A percentile compares a stretch with the other conserved stretches of the same genome.
phyloP scores from a whole-genome alignment of 495 filamentous ascomycete genomes.

The Aspergillus kassunensis region DNA sequence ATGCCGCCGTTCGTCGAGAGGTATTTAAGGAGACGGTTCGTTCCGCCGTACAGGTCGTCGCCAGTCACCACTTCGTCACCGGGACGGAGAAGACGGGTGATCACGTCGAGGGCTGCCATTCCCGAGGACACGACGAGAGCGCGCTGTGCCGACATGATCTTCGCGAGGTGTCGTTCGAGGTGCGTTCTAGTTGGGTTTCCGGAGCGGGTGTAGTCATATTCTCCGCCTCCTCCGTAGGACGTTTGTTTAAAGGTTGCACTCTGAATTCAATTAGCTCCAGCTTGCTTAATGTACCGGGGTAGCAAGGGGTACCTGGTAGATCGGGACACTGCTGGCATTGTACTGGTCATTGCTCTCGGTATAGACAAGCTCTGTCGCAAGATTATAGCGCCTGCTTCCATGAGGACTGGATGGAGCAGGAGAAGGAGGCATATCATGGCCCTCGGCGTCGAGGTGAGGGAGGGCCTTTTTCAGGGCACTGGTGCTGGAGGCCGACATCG shows the following conservation, averaged over 20 bases:
- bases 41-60: constrained; percentile 95
- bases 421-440: constrained; percentile 88
- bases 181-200: constrained; percentile 96
- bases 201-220: constrained; percentile 97
- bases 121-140: constrained; percentile 90
- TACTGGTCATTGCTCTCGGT: constrained; percentile 95
- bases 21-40: constrained; percentile 90
- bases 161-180: constrained; percentile 92
- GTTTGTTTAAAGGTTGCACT: constrained; percentile 97
- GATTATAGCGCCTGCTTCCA: constrained; percentile 78
- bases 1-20: constrained; percentile 82
- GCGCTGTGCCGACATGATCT: constrained; percentile 94
- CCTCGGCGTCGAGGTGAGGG: constrained; percentile 73
- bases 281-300: background rate
- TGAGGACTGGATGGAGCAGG: constrained; percentile 90
- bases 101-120: constrained; percentile 96
- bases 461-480: constrained; percentile 62
- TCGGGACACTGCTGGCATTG: constrained; percentile 88
- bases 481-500: constrained; percentile 43
- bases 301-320: constrained; percentile 68
- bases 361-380: constrained; percentile 94
- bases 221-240: constrained; percentile 67
- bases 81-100: constrained; percentile 86
- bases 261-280: constrained; percentile 38
- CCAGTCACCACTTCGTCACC: constrained; percentile 97